phyloP scores from a whole-genome alignment of 2,329 filamentous ascomycete genomes.

The Monosporascus sp. region DNA sequence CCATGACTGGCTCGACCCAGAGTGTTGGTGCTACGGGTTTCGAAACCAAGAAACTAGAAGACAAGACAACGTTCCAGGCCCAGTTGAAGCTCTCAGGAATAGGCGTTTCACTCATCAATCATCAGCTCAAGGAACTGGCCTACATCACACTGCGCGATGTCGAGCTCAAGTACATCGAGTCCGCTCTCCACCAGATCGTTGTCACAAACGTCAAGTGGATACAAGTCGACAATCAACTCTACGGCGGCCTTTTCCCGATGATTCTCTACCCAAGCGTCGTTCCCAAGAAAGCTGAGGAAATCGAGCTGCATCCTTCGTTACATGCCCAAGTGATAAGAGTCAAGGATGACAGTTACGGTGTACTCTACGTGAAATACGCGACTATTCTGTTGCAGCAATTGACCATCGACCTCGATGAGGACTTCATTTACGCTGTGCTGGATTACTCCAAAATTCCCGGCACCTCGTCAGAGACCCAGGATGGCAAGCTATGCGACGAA shows the following conservation, averaged over 20 bases:
- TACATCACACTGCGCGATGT: constrained; percentile 92
- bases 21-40: constrained; percentile 62
- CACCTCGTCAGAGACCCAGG: constrained; percentile 72
- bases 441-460: constrained; percentile 94
- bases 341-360: constrained; percentile 97
- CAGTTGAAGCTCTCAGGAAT: constrained; percentile 85
- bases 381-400: constrained; percentile 92
- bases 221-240: constrained; percentile 96
- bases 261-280: constrained; percentile 96
- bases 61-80: constrained; percentile 80
- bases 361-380: constrained; percentile 97
- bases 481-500: constrained; percentile 85
- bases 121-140: constrained; percentile 83
- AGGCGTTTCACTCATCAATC: constrained; percentile 89
- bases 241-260: constrained; percentile 96
- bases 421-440: constrained; percentile 93
- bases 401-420: constrained; percentile 95
- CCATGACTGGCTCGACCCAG: constrained; percentile 44
- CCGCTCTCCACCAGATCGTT: constrained; percentile 86
- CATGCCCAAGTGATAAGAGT: constrained; percentile 88
- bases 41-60: constrained; percentile 89
- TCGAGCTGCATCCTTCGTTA: constrained; percentile 91
- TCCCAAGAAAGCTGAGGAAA: constrained; percentile 92
- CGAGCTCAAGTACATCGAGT: constrained; percentile 86
- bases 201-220: constrained; percentile 96